Evolutionary conservation across 2,329 filamentous ascomycete genomes (phyloP).

Genomic region (Penicillium expansum): DNA sequence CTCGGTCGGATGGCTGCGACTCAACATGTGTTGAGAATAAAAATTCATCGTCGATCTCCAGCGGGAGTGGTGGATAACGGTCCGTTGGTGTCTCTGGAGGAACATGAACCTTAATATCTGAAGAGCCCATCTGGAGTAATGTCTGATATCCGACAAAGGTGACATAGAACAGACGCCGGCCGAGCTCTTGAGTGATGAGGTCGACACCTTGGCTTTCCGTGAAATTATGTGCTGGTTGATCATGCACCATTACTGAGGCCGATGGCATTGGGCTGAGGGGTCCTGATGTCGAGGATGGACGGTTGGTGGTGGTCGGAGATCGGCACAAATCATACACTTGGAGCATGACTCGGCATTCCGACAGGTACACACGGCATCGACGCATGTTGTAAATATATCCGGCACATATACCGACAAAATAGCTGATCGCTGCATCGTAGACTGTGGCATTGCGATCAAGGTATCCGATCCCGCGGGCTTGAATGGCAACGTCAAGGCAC

Average conservation of each 20-base stretch:
- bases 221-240: constrained; percentile 16
- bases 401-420: constrained; percentile 43
- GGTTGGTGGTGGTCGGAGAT: constrained; percentile 15
- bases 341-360: constrained; percentile 44
- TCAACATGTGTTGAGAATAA: constrained; percentile 70
- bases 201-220: constrained; percentile 26
- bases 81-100: constrained; percentile 72
- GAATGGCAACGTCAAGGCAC: constrained; percentile 45
- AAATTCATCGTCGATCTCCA: constrained; percentile 80
- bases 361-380: constrained; percentile 43
- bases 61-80: constrained; percentile 73
- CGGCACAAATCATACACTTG: constrained; percentile 42
- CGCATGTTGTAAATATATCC: constrained; percentile 42
- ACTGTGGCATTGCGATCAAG: constrained; percentile 43
- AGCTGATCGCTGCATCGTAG: constrained; percentile 47
- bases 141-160: constrained; percentile 74
- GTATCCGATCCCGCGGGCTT: constrained; percentile 46
- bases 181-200: constrained; percentile 48
- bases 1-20: constrained; percentile 63
- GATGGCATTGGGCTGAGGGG: constrained; percentile 25
- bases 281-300: constrained; percentile 11
- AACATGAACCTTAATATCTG: constrained; percentile 69
- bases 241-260: constrained; percentile 23
- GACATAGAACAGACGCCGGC: constrained; percentile 72
- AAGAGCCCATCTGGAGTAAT: constrained; percentile 72